Evolutionary conservation across 228 moss, liverwort and hornwort genomes (phyloP), one percentile per base, ranked within the genome.

Genomic region (Sphagnum fallax): DNA sequence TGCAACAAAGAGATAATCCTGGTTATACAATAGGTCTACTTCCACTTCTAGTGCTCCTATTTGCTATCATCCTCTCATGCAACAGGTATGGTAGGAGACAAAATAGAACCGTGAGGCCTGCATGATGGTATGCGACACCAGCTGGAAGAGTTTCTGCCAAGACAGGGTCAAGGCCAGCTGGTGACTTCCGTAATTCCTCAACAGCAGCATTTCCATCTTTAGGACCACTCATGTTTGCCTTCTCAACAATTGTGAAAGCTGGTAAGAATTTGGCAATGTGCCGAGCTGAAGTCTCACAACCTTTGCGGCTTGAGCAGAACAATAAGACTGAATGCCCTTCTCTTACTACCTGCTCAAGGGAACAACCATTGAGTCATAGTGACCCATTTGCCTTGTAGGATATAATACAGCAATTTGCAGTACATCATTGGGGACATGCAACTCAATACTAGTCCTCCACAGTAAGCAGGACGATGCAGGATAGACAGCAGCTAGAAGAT

Each of bases 81-180:
- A 32, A 32, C 32, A 32, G 3, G 32, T 32, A 32, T 3, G 32
- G 32, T 32, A 32, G 32, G 32, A 32, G 32, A 32, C 32, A 32
- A 32, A 32, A 32, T 32, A 32, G 32, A 32, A 96, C 96, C 88
- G 91, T 97, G 52, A 97, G 89, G 75, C 96, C 96, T 48, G 96
- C 96, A 75, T 97, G 96, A 74, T 97, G 96, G 72, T 93, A 97
- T 62, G 96, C 96, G 63, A 97, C 96, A 68, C 96, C 88, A 71
- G 81, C 81, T 70, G 91, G 93, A 51, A 97, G 64, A 6, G 96
- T 97, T 69, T 85, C 82, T 62, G 75, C 90, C 68, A 97, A 76
- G 60, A 93, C 79, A 53, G 89, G 83, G 68, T 93, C 93, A 72
- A 97, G 87, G 52, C 96, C 96, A 74, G 93, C 91, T 55, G 96